Base-by-base conservation (phyloP, 1,284 basidiomycete genomes). In the Cryptococcus sp. region DNA sequence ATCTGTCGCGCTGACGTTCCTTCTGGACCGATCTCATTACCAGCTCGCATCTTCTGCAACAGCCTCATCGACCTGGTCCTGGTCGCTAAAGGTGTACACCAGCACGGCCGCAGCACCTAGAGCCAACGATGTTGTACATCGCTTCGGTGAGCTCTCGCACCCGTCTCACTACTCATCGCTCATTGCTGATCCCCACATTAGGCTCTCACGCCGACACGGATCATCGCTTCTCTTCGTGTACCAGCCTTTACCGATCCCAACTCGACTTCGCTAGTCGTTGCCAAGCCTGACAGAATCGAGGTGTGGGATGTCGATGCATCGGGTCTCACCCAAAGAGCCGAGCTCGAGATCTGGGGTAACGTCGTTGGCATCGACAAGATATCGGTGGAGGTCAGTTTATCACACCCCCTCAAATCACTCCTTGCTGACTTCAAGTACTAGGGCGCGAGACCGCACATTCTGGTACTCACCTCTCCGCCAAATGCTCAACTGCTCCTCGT, bases 161-260 rank as follows among this genome's bases (percentile, higher is more conserved):
- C 17, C 22, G 20, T 16, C 10, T 16, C 8, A 16, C 19, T 11
- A 11, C 11, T 6, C 31, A 5, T 31, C 31, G 10, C 35, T 15
- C 17, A 46, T 19, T 22, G 8, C 16, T 20, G 27, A 25, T 51
- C 38, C 52, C 25, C 27, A 22, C 45, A 23, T 1, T 46, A 80
- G 79, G 77, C 79, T 31, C 71, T 79, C 41, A 70, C 72, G 47
- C 78, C 79, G 31, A 77, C 78, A 3, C 70, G 77, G 13, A 67
- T 78, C 59, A 63, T 77, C 11, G 70, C 73, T 47, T 70, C 72
- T 2, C 51, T 75, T 38, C 61, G 60, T 15, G 57, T 75, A 23
- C 25, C 60, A 8, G 56, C 57, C n/a, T 64, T 80, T 54, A 72
- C 70, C 1, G 55, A 61, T 0, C 47, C 65, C 3, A 61, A 56